These are phyloP conservation scores for Sambucus nigra DNA, from an alignment of 129 eudicot species.

Conservation along the genomic window DNA sequence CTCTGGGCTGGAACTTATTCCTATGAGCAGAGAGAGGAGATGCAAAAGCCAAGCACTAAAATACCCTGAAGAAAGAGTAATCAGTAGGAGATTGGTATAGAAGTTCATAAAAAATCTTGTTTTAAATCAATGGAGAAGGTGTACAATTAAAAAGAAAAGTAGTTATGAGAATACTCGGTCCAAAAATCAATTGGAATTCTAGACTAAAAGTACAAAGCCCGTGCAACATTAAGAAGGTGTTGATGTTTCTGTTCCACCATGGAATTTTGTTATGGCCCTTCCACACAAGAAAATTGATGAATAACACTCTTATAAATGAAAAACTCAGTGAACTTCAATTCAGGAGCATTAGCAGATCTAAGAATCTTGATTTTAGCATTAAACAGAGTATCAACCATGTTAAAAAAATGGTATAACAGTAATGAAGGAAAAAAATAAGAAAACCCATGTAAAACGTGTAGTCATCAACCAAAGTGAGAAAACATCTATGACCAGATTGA, in stretches of 20 bases:
- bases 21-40: neutral
- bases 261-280: conserved; percentile 8
- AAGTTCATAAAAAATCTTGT: neutral
- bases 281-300: too few species aligned
- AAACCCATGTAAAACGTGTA: too few species aligned
- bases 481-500: too few species aligned
- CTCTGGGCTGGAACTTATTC: too few species aligned
- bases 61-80: neutral
- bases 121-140: neutral
- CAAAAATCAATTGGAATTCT: neutral
- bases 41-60: conserved; percentile 6
- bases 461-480: too few species aligned
- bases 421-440: too few species aligned
- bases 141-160: conserved; percentile 2
- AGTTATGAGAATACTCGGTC: conserved; percentile 3
- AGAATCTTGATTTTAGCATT: too few species aligned
- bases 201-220: neutral
- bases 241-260: conserved; percentile 3
- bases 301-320: too few species aligned
- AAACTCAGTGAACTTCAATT: neutral
- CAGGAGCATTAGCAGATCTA: neutral
- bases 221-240: neutral
- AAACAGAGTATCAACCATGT: neutral
- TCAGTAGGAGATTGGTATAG: neutral
- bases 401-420: too few species aligned